Evolutionary conservation across 768 basidiomycete species (phyloP).

Genomic region (Podaxis sp.): DNA sequence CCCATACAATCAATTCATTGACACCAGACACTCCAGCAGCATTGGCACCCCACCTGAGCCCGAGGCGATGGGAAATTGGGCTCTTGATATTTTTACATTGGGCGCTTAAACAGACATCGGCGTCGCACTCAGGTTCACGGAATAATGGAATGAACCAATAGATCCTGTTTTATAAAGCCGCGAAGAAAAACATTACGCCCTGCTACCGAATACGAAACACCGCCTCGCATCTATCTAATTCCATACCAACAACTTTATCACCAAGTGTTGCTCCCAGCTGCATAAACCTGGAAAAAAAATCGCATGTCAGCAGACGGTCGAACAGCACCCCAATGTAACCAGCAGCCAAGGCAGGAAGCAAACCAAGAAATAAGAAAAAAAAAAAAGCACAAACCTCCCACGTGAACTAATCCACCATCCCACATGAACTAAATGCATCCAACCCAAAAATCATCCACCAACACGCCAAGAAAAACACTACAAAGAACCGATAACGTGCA

Average conservation of each 20-base stretch:
- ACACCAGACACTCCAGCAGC: too few relatives aligned
- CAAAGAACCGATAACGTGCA: neutral
- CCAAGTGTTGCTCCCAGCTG: constrained; percentile 22
- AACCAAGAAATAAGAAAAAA: neutral
- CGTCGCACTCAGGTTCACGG: neutral
- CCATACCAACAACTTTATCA: neutral
- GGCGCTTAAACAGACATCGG: too few relatives aligned
- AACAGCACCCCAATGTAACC: neutral
- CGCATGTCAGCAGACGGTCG: neutral
- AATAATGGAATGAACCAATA: neutral
- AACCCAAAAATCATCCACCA: neutral
- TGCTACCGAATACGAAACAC: neutral
- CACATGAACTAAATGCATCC: neutral
- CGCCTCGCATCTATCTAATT: neutral
- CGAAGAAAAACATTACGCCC: neutral
- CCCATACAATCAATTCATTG: too few relatives aligned
- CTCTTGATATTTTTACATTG: neutral
- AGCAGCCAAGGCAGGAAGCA: neutral
- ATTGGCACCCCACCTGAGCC: too few relatives aligned
- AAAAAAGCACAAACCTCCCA: neutral
- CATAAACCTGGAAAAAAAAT: constrained; percentile 26
- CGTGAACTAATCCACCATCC: neutral
- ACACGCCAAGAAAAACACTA: neutral
- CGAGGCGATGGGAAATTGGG: too few relatives aligned
- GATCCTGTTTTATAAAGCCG: neutral